These are phyloP conservation scores for Solanum piurae DNA, from an alignment of 257 asterid species.

Conservation along the genomic window DNA sequence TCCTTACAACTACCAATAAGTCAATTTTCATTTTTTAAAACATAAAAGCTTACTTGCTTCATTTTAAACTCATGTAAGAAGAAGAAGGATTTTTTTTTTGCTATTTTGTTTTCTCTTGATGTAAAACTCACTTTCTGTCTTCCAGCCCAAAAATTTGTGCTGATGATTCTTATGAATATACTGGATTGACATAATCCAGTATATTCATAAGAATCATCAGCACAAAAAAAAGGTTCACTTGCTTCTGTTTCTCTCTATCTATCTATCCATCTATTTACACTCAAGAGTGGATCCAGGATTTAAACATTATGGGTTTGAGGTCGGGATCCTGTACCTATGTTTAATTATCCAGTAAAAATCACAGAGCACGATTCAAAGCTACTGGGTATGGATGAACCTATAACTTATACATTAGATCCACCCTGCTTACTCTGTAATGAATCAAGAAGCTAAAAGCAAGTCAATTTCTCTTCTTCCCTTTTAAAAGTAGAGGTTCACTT, in stretches of 20 bases:
- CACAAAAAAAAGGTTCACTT: not conserved
- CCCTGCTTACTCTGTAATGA: not conserved
- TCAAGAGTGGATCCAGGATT: not conserved
- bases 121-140: not conserved
- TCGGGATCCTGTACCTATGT: not conserved
- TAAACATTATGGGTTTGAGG: not conserved
- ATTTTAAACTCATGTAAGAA: not conserved
- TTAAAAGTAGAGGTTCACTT: not conserved
- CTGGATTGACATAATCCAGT: not conserved
- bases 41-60: not conserved
- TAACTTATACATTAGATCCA: not conserved
- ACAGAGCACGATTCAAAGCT: not conserved
- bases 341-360: not conserved
- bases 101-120: not conserved
- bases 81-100: not conserved
- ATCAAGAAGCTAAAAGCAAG: not conserved
- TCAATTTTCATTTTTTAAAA: not conserved
- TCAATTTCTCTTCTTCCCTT: not conserved
- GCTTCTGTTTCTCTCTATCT: not conserved
- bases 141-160: not conserved
- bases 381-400: not conserved
- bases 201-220: not conserved
- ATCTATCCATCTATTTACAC: not conserved
- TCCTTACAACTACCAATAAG: not conserved
- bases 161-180: not conserved